Base-by-base conservation (phyloP, 2,329 filamentous ascomycete species). In the Paraphaeosphaeria minitans region DNA sequence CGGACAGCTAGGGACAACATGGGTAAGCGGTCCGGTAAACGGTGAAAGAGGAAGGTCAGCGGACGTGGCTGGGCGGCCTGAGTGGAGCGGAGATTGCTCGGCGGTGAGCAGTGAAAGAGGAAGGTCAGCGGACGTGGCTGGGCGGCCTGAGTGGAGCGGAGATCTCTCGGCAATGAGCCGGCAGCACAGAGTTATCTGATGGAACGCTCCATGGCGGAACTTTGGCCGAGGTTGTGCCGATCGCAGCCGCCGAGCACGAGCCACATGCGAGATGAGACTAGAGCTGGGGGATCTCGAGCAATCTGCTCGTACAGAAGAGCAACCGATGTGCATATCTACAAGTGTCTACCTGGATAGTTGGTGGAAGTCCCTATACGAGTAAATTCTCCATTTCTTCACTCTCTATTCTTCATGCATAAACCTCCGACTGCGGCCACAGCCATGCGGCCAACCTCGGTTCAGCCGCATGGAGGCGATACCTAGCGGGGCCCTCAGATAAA, bases 401-500 rank as follows among this genome's bases (percentile, higher is more conserved):
- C 13, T 43, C 1, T 22, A 3, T 8, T 33, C 27, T 14, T 16
- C 35, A 31, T 22, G 27, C 8, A 21, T 1, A 2, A 13, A 29
- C 43, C 33, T 10, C 8, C 27, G 22, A 45, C 14, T 10, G 45
- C 13, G 27, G 41, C 51, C 13, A 39, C 41, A 48, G 21, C 27
- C 66, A 58, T 61, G 41, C 12, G 51, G 43, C 35, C 55, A 21
- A 51, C 39, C 41, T 52, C 37, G 46, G 54, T 24, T 41, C 47
- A 45, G 19, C 37, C 31, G 52, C 56, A 51, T 51, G 37, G 16
- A n/a, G 19, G 37, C 55, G 37, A n/a, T n/a, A n/a, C n/a, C 63
- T 71, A 72, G 72, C 72, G 71, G 70, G 68, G 72, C 68, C 61
- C 51, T 51, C 53, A 66, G 64, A 66, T 63, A 66, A 63, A 68